These are phyloP conservation scores for Sporodiniella umbellata DNA, from an alignment of 371 early-diverging fungal species.

Conservation along the genomic window DNA sequence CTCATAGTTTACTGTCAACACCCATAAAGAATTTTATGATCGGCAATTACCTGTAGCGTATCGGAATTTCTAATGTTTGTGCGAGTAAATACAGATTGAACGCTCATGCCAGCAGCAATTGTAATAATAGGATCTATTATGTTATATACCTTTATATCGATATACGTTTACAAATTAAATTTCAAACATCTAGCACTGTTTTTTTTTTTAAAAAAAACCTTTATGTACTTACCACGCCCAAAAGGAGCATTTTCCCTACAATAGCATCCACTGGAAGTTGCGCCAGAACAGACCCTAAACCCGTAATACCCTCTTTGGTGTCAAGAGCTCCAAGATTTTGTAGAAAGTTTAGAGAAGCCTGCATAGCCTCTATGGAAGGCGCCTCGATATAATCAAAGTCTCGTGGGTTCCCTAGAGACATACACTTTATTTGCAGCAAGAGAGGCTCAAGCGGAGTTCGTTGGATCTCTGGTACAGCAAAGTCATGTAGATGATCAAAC, in stretches of 20 bases:
- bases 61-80: conserved; percentile 43
- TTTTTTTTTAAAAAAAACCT: no score
- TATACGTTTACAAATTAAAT: no score
- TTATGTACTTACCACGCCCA: conserved; percentile 44
- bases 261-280: conserved; percentile 83
- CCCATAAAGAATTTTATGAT: background rate
- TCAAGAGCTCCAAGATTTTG: conserved; percentile 59
- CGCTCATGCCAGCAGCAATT: conserved; percentile 75
- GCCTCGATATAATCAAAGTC: conserved; percentile 57
- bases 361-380: conserved; percentile 64
- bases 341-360: conserved; percentile 57
- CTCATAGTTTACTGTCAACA: background rate
- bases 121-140: conserved; percentile 78
- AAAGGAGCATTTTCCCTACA: conserved; percentile 84
- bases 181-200: no score
- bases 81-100: conserved; percentile 65
- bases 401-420: conserved; percentile 53
- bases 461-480: conserved; percentile 91
- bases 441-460: conserved; percentile 84
- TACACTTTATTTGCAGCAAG: conserved; percentile 71
- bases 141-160: conserved; percentile 53
- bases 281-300: conserved; percentile 81
- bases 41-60: conserved; percentile 26
- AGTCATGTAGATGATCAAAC: conserved; percentile 85
- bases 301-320: conserved; percentile 60